Conservation (phyloP, 106 monocot species). For the Amphibolis antarctica region DNA sequence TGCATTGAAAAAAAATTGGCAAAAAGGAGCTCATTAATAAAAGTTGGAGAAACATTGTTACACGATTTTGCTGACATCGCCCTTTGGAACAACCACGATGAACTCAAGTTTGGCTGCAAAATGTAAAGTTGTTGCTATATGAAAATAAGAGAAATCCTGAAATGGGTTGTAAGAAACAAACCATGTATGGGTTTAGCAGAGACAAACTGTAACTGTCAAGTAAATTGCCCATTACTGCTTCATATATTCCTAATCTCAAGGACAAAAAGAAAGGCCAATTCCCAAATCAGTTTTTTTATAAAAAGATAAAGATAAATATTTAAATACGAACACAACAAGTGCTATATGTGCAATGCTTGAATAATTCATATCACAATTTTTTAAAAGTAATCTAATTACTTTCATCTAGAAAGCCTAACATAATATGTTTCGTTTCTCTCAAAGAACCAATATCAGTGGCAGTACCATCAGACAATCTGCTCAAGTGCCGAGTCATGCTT, state of each 20-base stretch:
- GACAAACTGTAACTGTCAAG: constrained; percentile 58
- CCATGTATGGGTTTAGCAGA: constrained; percentile 88
- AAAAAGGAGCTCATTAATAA: constrained; percentile 84
- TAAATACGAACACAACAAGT: no score
- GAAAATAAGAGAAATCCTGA: neutral
- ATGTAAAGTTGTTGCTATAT: constrained; percentile 2
- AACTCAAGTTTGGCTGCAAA: constrained; percentile 88
- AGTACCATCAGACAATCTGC: constrained; percentile 65
- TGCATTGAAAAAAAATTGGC: constrained; percentile 78
- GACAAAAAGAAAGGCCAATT: neutral
- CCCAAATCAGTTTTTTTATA: neutral
- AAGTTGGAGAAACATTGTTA: constrained; percentile 46
- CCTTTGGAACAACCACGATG: constrained; percentile 95
- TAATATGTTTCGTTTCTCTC: no score
- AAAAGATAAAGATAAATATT: no score
- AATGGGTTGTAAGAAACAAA: constrained; percentile 21
- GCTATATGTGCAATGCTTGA: no score
- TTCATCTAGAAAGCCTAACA: no score
- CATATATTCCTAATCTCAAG: constrained; percentile 47
- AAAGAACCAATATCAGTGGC: no score
- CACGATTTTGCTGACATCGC: constrained; percentile 67
- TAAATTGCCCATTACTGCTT: constrained; percentile 64
- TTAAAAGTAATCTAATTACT: no score
- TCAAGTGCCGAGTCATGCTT: constrained; percentile 78
- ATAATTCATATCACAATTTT: no score